Evolutionary conservation across 2,329 filamentous ascomycete genomes (phyloP), one percentile per base, ranked within the genome.

Genomic region (Pyricularia pennisetigena): DNA sequence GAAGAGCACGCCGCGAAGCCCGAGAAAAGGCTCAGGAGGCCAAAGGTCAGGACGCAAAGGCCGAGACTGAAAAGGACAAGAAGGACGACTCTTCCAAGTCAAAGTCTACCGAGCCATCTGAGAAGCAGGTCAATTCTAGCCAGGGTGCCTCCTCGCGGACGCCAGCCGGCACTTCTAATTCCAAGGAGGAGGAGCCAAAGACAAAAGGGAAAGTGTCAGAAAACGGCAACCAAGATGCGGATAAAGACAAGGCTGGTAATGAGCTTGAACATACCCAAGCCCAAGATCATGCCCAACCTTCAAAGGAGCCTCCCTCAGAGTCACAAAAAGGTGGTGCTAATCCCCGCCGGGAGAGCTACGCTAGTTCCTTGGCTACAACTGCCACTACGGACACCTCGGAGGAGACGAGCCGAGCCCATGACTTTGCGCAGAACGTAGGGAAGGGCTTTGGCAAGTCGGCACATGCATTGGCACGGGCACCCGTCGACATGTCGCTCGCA

Each of bases 401-500:
- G 7, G 69, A 65, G 71, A 80, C 75, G 16, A 76, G 72, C 16
- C 72, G 76, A 0, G 75, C 76, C 10, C 79, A 79, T 12, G 79
- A 81, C 41, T 83, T 83, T 67, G 76, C 82, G 9, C 78, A 80
- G 5, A 81, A 88, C 35, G 78, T 88, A n/a, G 79, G 81, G 3
- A 79, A 79, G 68, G 86, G 84, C 1, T 77, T 87, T 23, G 78
- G 78, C 28, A 82, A 82, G 71, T 82, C 85, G 0, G 82, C 82
- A 0, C 74, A 78, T 2, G 84, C 86, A 4, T 76, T 89, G 4
- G 81, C 80, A 7, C 81, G 79, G 70, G 84, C 86, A 0, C 89
- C 89, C 0, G 84, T 89, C 71, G 83, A 89, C 72, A 75, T 90
- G 2, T 82, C 84, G 0, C 77, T 90, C 59, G 86, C 87, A 0